Evolutionary conservation across 164 flowering plant genomes (phyloP), one percentile per base, ranked within the genome.

Genomic region (Tinospora cordifolia): DNA sequence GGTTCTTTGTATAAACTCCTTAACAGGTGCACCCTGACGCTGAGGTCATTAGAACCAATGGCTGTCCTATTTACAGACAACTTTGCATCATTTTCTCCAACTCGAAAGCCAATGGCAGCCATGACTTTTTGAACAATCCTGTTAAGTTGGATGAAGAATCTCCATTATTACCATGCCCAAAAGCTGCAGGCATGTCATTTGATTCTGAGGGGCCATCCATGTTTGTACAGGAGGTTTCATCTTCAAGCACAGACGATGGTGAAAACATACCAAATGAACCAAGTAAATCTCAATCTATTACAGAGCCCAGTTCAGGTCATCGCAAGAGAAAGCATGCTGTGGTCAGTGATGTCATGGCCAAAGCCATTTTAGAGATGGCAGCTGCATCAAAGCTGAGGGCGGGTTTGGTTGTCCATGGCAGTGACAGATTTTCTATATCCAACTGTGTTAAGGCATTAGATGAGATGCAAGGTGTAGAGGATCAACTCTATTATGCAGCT

Each of bases 361-460:
- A 63, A 60, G 88, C 84, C 22, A 82, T 87, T 71, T 49, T 76
- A 76, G 85, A 85, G 74, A 87, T 87, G 86, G 89, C 87, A 66
- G 79, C 84, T 14, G 83, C 91, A 12, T 79, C 85, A 62, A 87
- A 77, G 70, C 67, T 82, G 69, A 81, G 84, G 73, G 73, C 84
- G 30, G 82, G 71, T 60, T 84, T 87, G 27, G 65, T 78, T 47
- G 64, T 67, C 51, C 80, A 77, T 36, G 65, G 51, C 40, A 75
- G 77, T 36, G 77, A 78, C 0, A 74, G 72, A 66, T 87, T 74
- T 64, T 71, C 83, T 27, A 81, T 87, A 65, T 27, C 83, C 14
- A 76, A 76, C 46, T 87, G 88, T 67, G 69, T 87, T 14, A 78
- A 64, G 60, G 85, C 83, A 64, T 77, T 87, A 74, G 87, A 87